Base-by-base conservation (phyloP, 2,329 filamentous ascomycete genomes). In the Penicillium occitanis region DNA sequence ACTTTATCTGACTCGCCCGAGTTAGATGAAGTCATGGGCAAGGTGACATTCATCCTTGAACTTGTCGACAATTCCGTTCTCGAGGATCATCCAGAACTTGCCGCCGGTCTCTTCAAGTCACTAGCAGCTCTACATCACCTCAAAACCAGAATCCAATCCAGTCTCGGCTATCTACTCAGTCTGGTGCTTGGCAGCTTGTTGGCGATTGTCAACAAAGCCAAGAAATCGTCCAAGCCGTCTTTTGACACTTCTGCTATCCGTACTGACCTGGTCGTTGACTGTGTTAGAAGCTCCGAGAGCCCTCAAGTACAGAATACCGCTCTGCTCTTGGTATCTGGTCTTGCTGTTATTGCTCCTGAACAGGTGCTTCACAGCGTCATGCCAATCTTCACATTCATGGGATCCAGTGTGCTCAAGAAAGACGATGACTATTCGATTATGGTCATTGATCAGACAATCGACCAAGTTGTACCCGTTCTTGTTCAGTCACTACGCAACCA, bases 381-480 rank as follows among this genome's bases (percentile, higher is more conserved):
- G 95, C 95, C 95, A 13, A 94, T 99, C 62, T 99, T 99, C 80
- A 98, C 95, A 0, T 97, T 98, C 76, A 97, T 98, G 90, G 93
- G 94, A 50, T 91, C 90, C 51, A 97, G 92, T 3, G 90, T 97
- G 22, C 85, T 99, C 60, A 89, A 91, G 59, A 94, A 97, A 79
- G 92, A 92, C 71, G 96, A 99, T 73, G 94, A 98, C 72, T 98
- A 97, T 80, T 98, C 95, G 25, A 93, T 93, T 13, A 92, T 97
- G 76, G 94, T 99, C 37, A 94, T 97, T 66, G 92, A 96, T 72
- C 93, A 87, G 81, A 98, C 95, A 1, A 93, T 99, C 71, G 91
- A 93, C 68, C 91, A 94, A 72, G 93, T 99, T 25, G 91, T 99
- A 35, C 96, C 96, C 28, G 93, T 94, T 14, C 83, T 99, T 53